Evolutionary conservation across 345 rosid genomes (phyloP).

Genomic region (Xanthoceras sorbifolium): DNA sequence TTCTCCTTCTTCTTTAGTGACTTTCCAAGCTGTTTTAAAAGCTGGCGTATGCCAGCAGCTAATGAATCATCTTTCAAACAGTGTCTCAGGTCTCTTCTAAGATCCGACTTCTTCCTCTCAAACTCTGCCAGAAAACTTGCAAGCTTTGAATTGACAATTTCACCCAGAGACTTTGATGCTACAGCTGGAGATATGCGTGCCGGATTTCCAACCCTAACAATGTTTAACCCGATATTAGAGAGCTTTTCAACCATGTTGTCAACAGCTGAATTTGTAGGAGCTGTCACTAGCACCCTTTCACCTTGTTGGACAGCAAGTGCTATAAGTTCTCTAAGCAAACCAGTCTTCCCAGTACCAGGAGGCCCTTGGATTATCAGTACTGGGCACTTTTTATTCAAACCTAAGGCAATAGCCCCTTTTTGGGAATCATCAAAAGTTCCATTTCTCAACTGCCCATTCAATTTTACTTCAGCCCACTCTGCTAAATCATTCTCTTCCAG

Average conservation of each 20-base stretch:
- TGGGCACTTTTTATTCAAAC: constrained; percentile 82
- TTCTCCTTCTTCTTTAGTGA: constrained; percentile 86
- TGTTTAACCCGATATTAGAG: constrained; percentile 58
- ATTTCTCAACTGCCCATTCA: constrained; percentile 49
- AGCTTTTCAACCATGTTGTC: constrained; percentile 98
- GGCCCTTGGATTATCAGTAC: constrained; percentile 87
- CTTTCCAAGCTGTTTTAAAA: constrained; percentile 87
- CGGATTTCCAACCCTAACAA: constrained; percentile 94
- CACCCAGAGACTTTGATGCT: constrained; percentile 83
- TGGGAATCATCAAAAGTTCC: constrained; percentile 69
- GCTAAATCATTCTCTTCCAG: constrained; percentile 58
- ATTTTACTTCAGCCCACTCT: constrained; percentile 60
- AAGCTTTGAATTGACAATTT: constrained; percentile 77
- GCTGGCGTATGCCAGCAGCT: constrained; percentile 97
- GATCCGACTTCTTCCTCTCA: constrained; percentile 88
- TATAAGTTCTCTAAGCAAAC: constrained; percentile 80
- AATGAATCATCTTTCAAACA: constrained; percentile 90
- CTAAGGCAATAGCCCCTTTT: constrained; percentile 63
- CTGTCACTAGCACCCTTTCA: constrained; percentile 92
- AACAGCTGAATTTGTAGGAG: constrained; percentile 96
- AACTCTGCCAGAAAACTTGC: constrained; percentile 59
- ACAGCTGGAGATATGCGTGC: constrained; percentile 88
- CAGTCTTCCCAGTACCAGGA: constrained; percentile 96
- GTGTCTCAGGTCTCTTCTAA: constrained; percentile 74
- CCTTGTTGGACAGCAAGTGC: constrained; percentile 78